phyloP scores from a whole-genome alignment of 768 basidiomycete genomes.

The Leccinum rimulosum region DNA sequence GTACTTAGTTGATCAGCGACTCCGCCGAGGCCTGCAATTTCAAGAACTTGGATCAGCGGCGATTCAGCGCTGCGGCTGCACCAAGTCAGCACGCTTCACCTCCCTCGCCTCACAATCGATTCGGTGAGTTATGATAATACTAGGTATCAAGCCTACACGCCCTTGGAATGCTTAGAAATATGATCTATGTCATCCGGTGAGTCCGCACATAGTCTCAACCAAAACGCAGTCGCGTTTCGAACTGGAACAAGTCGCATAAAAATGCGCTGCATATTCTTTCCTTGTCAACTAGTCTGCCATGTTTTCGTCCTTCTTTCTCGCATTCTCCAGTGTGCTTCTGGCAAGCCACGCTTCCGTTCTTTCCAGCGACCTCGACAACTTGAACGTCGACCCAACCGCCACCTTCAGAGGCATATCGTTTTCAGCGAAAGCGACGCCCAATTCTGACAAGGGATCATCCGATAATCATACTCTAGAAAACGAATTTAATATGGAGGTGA shows the following conservation, averaged over 20 bases:
- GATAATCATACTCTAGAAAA: conserved; percentile 26
- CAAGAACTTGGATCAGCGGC: too few species aligned
- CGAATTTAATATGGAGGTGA: conserved; percentile 26
- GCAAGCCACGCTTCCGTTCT: conserved; percentile 29
- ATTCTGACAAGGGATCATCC: conserved; percentile 17
- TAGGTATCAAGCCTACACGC: not conserved
- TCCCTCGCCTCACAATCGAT: not conserved
- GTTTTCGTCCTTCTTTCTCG: conserved; percentile 11
- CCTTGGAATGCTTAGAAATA: not conserved
- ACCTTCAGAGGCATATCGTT: conserved; percentile 22
- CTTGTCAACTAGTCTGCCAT: conserved; percentile 8
- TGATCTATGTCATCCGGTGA: not conserved
- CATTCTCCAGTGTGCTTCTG: conserved; percentile 28
- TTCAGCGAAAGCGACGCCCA: conserved; percentile 14
- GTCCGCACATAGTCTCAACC: not conserved
- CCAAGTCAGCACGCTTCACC: not conserved
- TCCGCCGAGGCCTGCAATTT: too few species aligned
- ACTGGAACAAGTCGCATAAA: conserved; percentile 2
- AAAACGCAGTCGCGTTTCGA: conserved; percentile 17
- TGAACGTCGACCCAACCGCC: not conserved
- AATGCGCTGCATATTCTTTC: not conserved
- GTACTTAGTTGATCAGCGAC: too few species aligned
- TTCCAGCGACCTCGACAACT: not conserved
- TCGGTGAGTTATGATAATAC: not conserved
- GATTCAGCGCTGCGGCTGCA: not conserved